Evolutionary conservation across 2,329 filamentous ascomycete genomes (phyloP).

Genomic region (Ceratocystis lukuohia): DNA sequence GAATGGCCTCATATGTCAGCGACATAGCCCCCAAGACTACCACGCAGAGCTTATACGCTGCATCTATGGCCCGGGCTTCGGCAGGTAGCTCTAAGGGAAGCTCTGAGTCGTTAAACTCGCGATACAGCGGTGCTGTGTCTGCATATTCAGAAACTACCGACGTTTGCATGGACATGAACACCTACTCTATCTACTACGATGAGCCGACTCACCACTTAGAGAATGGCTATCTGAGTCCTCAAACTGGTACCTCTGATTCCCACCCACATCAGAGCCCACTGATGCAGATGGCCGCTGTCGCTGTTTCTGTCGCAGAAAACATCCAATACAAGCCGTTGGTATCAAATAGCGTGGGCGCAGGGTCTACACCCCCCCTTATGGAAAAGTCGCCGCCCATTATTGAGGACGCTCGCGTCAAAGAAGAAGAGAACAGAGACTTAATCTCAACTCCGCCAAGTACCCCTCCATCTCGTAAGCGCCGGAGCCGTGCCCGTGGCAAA

Average conservation of each 20-base stretch:
- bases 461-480: neutral
- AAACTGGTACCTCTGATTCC: too few species aligned
- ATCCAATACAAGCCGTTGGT: neutral
- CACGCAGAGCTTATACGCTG: too few species aligned
- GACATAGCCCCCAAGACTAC: neutral
- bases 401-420: neutral
- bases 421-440: neutral
- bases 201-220: neutral
- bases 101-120: neutral
- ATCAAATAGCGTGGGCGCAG: neutral
- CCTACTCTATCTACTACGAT: neutral
- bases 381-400: neutral
- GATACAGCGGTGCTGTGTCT: neutral
- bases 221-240: neutral
- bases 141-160: neutral
- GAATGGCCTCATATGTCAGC: neutral
- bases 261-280: neutral
- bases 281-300: neutral
- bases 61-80: too few species aligned
- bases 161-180: neutral
- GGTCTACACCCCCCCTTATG: neutral
- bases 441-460: neutral
- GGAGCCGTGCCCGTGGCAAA: neutral
- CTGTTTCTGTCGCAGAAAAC: neutral
- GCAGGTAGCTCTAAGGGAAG: neutral